Percentiles rank a stretch among this genome's conserved stretches.
phyloP scores from a whole-genome alignment of 2,329 filamentous ascomycete species.

The Alternaria arborescens region DNA sequence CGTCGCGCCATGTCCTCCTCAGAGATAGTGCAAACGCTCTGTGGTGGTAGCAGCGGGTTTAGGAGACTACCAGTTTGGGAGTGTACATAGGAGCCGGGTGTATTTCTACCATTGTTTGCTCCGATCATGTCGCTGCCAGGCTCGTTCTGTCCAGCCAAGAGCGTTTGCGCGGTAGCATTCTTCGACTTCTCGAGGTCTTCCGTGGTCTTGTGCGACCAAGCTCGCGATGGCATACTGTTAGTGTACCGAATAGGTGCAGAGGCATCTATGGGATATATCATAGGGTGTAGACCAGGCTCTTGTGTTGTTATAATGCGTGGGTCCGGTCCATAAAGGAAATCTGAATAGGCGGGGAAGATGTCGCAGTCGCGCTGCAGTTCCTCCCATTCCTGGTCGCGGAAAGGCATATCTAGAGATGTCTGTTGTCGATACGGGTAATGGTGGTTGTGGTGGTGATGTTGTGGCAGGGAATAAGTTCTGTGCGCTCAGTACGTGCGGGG shows the following conservation, averaged over 20 bases:
- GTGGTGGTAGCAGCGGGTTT: neutral
- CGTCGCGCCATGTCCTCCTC: neutral
- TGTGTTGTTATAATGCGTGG: slow-evolving; percentile 16
- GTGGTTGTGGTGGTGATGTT: neutral
- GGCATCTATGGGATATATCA: slow-evolving; percentile 7
- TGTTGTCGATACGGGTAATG: neutral
- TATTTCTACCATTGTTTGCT: neutral
- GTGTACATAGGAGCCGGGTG: neutral
- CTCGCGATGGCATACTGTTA: slow-evolving; percentile 15
- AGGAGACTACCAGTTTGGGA: neutral
- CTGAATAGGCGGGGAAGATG: slow-evolving; percentile 34
- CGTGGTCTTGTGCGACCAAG: slow-evolving; percentile 1
- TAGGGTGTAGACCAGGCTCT: slow-evolving; percentile 29
- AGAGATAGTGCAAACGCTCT: neutral
- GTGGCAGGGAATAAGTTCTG: neutral
- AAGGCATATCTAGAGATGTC: slow-evolving; percentile 21
- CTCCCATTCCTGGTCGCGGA: slow-evolving; percentile 27
- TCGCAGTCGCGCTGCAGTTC: slow-evolving; percentile 28
- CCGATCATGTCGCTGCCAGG: neutral
- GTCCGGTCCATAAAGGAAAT: slow-evolving; percentile 32
- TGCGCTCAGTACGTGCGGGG: neutral
- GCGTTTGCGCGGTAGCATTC: neutral
- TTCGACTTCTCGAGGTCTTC: neutral
- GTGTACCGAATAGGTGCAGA: slow-evolving; percentile 11
- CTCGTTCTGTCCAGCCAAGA: neutral